Evolutionary conservation across 2,329 filamentous ascomycete species (phyloP), one percentile per base, ranked within the genome.

Genomic region (Cladosporium sp.): DNA sequence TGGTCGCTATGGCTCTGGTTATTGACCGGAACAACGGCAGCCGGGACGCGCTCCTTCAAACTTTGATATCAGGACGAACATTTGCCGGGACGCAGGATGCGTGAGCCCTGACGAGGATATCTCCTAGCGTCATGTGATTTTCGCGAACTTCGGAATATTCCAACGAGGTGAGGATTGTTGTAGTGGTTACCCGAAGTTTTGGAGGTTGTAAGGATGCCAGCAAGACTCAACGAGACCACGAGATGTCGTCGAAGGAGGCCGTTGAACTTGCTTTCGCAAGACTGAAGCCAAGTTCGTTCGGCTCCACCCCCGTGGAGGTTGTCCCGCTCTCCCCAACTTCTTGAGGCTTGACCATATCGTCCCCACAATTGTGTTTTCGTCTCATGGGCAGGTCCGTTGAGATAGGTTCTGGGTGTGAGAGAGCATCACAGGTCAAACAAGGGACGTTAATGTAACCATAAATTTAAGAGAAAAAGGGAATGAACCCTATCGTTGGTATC

Each of bases 401-500:
- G 25, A 25, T 25, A 25, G 25, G 3, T 25, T 25, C 25, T 25
- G 3, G 25, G 25, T 25, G 25, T 25, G 25, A 25, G 25, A 25
- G 3, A 25, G 3, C 25, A 25, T 25, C 25, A 25, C 25, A 25
- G 3, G 25, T 25, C 25, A 6, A 25, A 25, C 25, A 25, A 25
- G 25, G 25, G 25, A n/a, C n/a, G n/a, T n/a, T n/a, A n/a, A n/a
- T 25, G 25, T 6, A 25, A 25, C 25, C 3, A 25, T 6, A 3
- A 25, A 25, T 2, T 34, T 5, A 12, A 30, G 22, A 47, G 25
- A 43, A 36, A 36, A 30, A 17, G 51, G 51, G 19, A 34, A 20
- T 43, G 39, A 42, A 20, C 37, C 51, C 51, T 34, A 36, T 55
- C 15, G 28, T 55, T 55, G 54, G 42, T 56, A 56, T 56, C 54